Conservation (phyloP, 768 basidiomycete species). For the Mycena pura region DNA sequence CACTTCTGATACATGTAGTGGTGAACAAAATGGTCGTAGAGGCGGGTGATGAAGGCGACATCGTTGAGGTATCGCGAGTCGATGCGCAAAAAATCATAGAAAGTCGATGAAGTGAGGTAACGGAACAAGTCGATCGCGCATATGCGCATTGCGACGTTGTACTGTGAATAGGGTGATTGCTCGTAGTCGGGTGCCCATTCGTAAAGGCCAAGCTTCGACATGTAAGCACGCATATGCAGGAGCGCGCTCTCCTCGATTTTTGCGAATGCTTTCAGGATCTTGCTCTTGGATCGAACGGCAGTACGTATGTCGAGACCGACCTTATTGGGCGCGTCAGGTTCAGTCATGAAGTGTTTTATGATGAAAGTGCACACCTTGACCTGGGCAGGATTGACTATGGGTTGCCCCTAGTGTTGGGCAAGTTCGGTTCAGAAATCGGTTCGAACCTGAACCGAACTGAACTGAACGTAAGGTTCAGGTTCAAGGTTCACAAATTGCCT, state of each 20-base stretch:
- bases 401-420: too few species aligned
- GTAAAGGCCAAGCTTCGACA: conserved; percentile 10
- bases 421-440: too few species aligned
- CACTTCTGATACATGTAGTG: conserved; percentile 4
- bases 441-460: too few species aligned
- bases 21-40: conserved; percentile 14
- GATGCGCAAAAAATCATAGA: neutral
- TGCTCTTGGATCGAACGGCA: neutral
- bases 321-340: too few species aligned
- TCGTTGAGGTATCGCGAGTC: neutral
- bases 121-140: conserved; percentile 10
- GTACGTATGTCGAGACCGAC: neutral
- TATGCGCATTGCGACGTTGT: conserved; percentile 15
- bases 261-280: neutral
- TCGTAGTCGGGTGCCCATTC: conserved; percentile 11
- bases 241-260: conserved; percentile 10
- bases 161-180: conserved; percentile 14
- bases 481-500: too few species aligned
- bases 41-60: neutral
- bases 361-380: neutral
- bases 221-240: conserved; percentile 5
- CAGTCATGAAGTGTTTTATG: too few species aligned
- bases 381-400: neutral
- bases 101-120: neutral
- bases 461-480: too few species aligned